Conservation (phyloP, 495 filamentous ascomycete species). For the Aspergillus mulundensis region DNA sequence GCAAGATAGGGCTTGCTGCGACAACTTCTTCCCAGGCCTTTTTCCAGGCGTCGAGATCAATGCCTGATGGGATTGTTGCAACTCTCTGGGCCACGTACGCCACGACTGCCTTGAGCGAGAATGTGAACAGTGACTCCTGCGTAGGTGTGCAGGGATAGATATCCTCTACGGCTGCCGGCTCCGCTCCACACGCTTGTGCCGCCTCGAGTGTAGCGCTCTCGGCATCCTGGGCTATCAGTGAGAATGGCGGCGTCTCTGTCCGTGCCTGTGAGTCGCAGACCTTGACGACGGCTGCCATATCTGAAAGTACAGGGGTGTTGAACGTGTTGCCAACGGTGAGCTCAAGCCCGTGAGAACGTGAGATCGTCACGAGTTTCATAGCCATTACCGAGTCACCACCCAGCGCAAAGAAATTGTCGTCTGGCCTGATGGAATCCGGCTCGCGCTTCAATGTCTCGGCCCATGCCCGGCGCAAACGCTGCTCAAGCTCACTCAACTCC, state of each 20-base stretch:
- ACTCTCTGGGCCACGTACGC: slow-evolving; percentile 56
- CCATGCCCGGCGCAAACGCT: slow-evolving; percentile 41
- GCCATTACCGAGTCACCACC: slow-evolving; percentile 62
- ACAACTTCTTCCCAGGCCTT: slow-evolving; percentile 48
- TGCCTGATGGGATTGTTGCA: slow-evolving; percentile 34
- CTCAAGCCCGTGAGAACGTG: slow-evolving; percentile 29
- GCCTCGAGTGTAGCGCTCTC: slow-evolving; percentile 30
- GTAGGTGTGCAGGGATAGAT: slow-evolving; percentile 62
- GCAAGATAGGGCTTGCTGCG: slow-evolving; percentile 48
- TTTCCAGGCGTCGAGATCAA: slow-evolving; percentile 36
- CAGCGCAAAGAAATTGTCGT: slow-evolving; percentile 54
- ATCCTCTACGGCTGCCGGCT: slow-evolving; percentile 34
- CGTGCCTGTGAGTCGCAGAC: slow-evolving; percentile 9
- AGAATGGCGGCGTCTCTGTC: slow-evolving; percentile 27
- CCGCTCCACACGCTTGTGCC: slow-evolving; percentile 25
- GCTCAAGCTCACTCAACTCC: slow-evolving; percentile 34
- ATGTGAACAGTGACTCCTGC: slow-evolving; percentile 60
- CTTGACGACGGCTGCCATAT: slow-evolving; percentile 28
- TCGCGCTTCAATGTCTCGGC: slow-evolving; percentile 35
- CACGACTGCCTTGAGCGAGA: slow-evolving; percentile 52
- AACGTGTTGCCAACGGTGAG: slow-evolving; percentile 43
- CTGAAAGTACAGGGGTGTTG: slow-evolving; percentile 43
- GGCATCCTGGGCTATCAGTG: slow-evolving; percentile 29
- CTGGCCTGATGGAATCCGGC: slow-evolving; percentile 24
- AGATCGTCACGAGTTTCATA: slow-evolving; percentile 46